phyloP scores from a whole-genome alignment of 164 flowering plant species.

The Saururus chinensis region DNA sequence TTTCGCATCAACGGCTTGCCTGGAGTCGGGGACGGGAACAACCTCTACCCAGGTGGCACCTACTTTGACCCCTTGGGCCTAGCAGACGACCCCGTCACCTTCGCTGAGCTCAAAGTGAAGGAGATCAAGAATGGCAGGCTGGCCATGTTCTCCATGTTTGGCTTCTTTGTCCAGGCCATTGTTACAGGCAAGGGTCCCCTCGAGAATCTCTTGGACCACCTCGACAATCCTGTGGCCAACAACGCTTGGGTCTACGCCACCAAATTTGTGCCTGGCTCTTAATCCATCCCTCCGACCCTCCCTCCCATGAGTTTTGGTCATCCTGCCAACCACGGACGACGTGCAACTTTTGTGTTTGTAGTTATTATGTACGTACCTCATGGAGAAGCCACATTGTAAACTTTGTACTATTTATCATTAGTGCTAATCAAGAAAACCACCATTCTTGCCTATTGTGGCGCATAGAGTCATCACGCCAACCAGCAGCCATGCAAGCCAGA shows the following conservation, averaged over 20 bases:
- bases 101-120: conserved; percentile 74
- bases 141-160: conserved; percentile 84
- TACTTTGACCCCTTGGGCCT: conserved; percentile 72
- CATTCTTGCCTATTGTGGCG: no score
- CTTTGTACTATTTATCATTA: no score
- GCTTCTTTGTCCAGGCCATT: conserved; percentile 71
- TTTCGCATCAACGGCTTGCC: conserved; percentile 59
- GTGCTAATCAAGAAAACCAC: no score
- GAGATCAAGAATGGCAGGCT: conserved; percentile 73
- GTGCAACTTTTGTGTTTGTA: neutral
- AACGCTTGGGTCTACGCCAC: conserved; percentile 82
- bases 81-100: conserved; percentile 61
- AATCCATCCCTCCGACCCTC: conserved; percentile 3
- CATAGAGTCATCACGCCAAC: no score
- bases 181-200: conserved; percentile 71
- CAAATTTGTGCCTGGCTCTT: conserved; percentile 71
- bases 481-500: no score
- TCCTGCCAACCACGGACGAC: no score
- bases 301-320: neutral
- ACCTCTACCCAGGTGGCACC: conserved; percentile 72
- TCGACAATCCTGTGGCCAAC: conserved; percentile 68
- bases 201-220: conserved; percentile 52
- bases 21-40: conserved; percentile 64
- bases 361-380: no score
- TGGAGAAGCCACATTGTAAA: no score